Evolutionary conservation across 2,329 filamentous ascomycete genomes (phyloP).

Genomic region (Sordariomycetes sp.): DNA sequence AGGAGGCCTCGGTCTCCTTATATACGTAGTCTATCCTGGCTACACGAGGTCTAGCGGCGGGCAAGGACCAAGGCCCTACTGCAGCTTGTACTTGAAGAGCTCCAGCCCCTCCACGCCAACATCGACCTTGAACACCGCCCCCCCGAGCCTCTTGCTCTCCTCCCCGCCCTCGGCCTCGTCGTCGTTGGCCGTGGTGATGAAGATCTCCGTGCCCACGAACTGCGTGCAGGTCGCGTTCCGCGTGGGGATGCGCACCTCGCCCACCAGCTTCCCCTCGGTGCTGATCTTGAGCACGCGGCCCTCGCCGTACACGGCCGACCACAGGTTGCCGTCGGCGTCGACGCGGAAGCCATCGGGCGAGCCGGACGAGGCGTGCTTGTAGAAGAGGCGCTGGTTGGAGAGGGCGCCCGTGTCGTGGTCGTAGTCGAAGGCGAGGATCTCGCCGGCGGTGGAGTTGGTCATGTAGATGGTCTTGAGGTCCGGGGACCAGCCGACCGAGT

Average conservation of each 20-base stretch:
- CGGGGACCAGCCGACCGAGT: conserved; percentile 72
- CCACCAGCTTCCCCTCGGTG: conserved; percentile 58
- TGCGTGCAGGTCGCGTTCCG: conserved; percentile 70
- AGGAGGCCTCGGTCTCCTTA: no score
- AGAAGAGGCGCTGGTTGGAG: conserved; percentile 61
- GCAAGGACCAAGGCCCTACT: not conserved
- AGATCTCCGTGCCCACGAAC: conserved; percentile 65
- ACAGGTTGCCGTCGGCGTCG: conserved; percentile 76
- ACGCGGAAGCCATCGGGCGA: conserved; percentile 74
- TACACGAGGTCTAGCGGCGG: not conserved
- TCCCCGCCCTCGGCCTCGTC: conserved; percentile 54
- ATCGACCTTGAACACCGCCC: conserved; percentile 65
- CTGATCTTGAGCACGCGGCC: conserved; percentile 65
- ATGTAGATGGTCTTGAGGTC: conserved; percentile 69
- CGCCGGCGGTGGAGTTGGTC: conserved; percentile 63
- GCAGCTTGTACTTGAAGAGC: conserved; percentile 53
- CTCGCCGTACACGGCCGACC: conserved; percentile 79
- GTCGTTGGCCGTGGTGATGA: conserved; percentile 66
- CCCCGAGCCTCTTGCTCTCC: conserved; percentile 49
- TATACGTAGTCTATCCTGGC: not conserved
- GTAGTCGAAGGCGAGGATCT: conserved; percentile 69
- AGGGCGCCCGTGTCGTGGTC: conserved; percentile 51
- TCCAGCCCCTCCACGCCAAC: conserved; percentile 60
- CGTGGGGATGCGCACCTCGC: conserved; percentile 67
- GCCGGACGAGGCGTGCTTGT: conserved; percentile 53